These are phyloP conservation scores for Mycena vulgaris DNA, from an alignment of 768 basidiomycete genomes.

Conservation along the genomic window DNA sequence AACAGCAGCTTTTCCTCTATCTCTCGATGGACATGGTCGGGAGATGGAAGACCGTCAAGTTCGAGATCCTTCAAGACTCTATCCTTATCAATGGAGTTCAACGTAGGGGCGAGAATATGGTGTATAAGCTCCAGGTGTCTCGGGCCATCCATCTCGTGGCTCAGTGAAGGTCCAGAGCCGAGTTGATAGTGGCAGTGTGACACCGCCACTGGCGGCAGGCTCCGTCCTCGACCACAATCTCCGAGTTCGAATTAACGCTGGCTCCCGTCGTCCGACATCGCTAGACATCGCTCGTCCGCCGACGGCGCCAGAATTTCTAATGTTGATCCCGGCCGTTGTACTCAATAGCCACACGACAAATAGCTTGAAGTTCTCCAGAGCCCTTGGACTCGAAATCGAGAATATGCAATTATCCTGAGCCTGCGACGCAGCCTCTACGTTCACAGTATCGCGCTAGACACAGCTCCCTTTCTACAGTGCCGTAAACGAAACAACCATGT, in stretches of 20 bases:
- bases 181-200: not conserved
- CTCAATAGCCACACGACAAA: too few relatives aligned
- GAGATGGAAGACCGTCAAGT: constrained; percentile 70
- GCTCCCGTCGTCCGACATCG: too few relatives aligned
- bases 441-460: not conserved
- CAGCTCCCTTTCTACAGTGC: not conserved
- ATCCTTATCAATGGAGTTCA: constrained; percentile 52
- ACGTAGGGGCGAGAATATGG: constrained; percentile 61
- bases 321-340: too few relatives aligned
- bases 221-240: too few relatives aligned
- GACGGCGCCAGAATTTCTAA: too few relatives aligned
- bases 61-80: constrained; percentile 69
- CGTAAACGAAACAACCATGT: too few relatives aligned
- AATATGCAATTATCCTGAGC: too few relatives aligned
- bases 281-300: too few relatives aligned
- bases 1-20: constrained; percentile 84
- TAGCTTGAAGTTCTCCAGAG: too few relatives aligned
- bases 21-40: constrained; percentile 71
- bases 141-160: constrained; percentile 49
- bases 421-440: not conserved
- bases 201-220: not conserved
- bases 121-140: constrained; percentile 57
- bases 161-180: not conserved
- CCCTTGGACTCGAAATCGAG: too few relatives aligned
- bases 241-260: too few relatives aligned